A percentile compares a stretch with the other conserved stretches of the same genome.
phyloP scores from a whole-genome alignment of 176 grass and related monocot species.

The Tillandsia fasciculata region DNA sequence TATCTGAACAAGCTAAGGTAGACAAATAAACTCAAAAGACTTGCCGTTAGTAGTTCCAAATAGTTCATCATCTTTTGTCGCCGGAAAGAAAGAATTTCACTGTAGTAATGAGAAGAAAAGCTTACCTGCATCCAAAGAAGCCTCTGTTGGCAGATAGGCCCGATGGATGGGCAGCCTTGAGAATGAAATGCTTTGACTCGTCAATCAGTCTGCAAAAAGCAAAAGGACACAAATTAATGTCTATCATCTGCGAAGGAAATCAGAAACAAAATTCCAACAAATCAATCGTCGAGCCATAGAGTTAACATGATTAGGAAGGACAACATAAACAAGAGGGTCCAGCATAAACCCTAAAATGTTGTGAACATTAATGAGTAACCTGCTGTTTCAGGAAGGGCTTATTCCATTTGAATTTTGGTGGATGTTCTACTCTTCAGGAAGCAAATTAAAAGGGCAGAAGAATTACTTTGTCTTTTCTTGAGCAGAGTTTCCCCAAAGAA shows the following conservation, averaged over 20 bases:
- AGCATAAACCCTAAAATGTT: no score
- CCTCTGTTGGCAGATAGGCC: conserved; percentile 82
- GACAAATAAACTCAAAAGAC: no score
- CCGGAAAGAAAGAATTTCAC: neutral
- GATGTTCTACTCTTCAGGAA: neutral
- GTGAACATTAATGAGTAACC: no score
- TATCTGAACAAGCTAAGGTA: no score
- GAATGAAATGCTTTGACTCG: conserved; percentile 71
- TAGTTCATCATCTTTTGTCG: no score
- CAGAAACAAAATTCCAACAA: no score
- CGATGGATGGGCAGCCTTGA: conserved; percentile 87
- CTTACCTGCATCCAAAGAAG: conserved; percentile 84
- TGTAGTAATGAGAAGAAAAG: conserved; percentile 10
- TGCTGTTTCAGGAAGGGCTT: no score
- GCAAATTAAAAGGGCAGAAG: conserved; percentile 6
- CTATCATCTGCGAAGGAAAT: no score
- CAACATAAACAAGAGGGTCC: no score
- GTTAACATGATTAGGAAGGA: no score
- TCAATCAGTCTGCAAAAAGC: conserved; percentile 63
- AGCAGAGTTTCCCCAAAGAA: conserved; percentile 98
- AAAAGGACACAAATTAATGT: conserved; percentile 11
- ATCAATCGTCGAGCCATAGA: no score
- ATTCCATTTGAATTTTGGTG: neutral
- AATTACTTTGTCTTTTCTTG: conserved; percentile 71
- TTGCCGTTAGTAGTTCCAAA: no score